Percentiles rank a stretch among this genome's conserved stretches.
Evolutionary conservation across 2,329 filamentous ascomycete genomes (phyloP).

Genomic region (Cladosporium phlei): DNA sequence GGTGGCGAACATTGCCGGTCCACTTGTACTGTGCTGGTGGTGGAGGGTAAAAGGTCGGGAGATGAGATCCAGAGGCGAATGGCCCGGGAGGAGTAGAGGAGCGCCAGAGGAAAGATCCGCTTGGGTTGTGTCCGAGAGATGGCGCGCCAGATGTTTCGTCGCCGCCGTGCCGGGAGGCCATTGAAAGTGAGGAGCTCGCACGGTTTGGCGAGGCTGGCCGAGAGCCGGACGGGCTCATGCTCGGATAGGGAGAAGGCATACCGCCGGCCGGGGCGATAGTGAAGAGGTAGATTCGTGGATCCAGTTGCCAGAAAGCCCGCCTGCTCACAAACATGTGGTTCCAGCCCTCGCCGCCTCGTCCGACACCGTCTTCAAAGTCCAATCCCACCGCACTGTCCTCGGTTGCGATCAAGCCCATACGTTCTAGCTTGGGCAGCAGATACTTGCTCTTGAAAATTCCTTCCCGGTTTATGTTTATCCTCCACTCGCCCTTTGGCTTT

Average conservation of each 20-base stretch:
- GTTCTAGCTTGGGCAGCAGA: conserved; percentile 81
- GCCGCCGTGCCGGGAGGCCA: conserved; percentile 3
- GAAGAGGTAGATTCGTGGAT: conserved; percentile 82
- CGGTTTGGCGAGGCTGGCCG: conserved; percentile 47
- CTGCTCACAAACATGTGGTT: conserved; percentile 75
- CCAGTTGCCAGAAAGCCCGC: conserved; percentile 86
- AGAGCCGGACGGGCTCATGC: conserved; percentile 47
- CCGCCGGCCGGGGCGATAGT: conserved; percentile 58
- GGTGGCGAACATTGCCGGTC: conserved; percentile 76
- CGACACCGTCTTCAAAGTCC: conserved; percentile 49
- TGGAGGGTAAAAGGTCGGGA: conserved; percentile 88
- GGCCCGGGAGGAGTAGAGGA: conserved; percentile 50
- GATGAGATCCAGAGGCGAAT: conserved; percentile 75
- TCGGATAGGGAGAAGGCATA: conserved; percentile 41
- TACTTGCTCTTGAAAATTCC: conserved; percentile 83
- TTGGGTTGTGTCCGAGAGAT: conserved; percentile 1
- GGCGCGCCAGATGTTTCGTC: conserved; percentile 10
- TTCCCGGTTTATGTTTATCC: conserved; percentile 75
- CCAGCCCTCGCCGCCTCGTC: conserved; percentile 59
- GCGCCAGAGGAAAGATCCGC: conserved; percentile 25
- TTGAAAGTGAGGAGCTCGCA: conserved; percentile 16
- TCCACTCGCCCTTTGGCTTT: conserved; percentile 79
- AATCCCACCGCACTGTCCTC: conserved; percentile 69
- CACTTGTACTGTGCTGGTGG: conserved; percentile 74
- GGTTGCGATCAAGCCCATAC: conserved; percentile 79